phyloP scores from a whole-genome alignment of 2,329 filamentous ascomycete species.

The Tolypocladium sp. region DNA sequence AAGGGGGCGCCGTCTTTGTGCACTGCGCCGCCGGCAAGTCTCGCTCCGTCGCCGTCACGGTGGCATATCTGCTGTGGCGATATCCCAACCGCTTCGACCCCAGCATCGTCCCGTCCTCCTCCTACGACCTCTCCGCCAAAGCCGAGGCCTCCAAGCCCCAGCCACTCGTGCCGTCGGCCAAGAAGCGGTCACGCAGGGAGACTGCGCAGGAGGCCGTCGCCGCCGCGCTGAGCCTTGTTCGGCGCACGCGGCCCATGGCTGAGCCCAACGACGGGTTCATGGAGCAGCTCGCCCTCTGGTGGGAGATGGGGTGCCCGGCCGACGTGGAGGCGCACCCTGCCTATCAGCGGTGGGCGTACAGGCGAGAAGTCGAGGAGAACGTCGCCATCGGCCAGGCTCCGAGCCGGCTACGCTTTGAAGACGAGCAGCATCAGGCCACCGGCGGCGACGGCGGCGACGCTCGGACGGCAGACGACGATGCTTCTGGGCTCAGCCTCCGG shows the following conservation, averaged over 20 bases:
- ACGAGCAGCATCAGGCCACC: conserved; percentile 41
- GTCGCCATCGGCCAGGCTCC: conserved; percentile 72
- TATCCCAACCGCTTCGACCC: conserved; percentile 44
- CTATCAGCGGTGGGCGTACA: conserved; percentile 67
- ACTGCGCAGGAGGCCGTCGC: conserved; percentile 38
- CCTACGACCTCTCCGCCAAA: conserved; percentile 8
- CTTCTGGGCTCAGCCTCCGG: conserved; percentile 39
- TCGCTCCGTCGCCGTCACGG: conserved; percentile 73
- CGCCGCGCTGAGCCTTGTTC: conserved; percentile 60
- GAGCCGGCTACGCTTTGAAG: conserved; percentile 73
- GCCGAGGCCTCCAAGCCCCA: neutral
- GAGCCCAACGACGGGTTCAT: conserved; percentile 92
- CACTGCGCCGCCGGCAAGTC: conserved; percentile 93
- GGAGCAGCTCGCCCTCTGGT: conserved; percentile 78
- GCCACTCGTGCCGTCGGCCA: conserved; percentile 2
- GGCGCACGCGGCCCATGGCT: conserved; percentile 62
- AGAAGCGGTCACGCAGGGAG: conserved; percentile 16
- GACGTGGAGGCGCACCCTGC: conserved; percentile 55
- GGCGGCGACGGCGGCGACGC: neutral
- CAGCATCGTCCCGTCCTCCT: conserved; percentile 19
- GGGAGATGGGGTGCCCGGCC: conserved; percentile 72
- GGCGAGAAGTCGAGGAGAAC: conserved; percentile 44
- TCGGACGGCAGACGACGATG: neutral
- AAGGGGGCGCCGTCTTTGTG: conserved; percentile 40
- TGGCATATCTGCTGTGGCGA: conserved; percentile 76